A percentile compares a stretch with the other conserved stretches of the same genome.
Evolutionary conservation across 2,329 filamentous ascomycete genomes (phyloP).

Genomic region (Fusarium proliferatum): DNA sequence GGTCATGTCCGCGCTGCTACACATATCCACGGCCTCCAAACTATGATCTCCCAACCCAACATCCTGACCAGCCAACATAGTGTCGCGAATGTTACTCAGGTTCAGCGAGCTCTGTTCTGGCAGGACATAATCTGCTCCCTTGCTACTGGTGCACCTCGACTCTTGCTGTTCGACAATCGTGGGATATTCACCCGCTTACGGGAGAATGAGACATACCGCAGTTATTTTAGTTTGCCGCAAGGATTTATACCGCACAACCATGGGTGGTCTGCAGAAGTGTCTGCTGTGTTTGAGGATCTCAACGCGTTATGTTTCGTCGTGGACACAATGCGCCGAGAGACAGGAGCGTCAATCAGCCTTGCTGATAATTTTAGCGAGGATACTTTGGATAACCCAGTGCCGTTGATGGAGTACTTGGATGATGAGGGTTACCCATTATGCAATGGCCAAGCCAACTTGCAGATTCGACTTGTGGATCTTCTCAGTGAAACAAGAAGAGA

Average conservation of each 20-base stretch:
- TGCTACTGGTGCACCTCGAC: not conserved
- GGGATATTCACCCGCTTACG: not conserved
- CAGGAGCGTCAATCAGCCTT: fast-evolving
- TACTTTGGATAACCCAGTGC: fast-evolving
- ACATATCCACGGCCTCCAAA: conserved; percentile 1
- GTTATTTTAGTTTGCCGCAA: not conserved
- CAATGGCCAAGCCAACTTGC: conserved; percentile 8
- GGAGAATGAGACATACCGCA: not conserved
- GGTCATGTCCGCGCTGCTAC: not conserved
- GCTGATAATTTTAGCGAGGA: fast-evolving
- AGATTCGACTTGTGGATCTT: conserved; percentile 5
- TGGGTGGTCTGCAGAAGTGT: not conserved
- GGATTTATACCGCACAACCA: fast-evolving
- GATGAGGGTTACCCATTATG: not conserved
- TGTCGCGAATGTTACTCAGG: not conserved
- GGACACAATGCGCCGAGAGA: not conserved
- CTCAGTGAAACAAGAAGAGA: not conserved
- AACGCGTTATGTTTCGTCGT: not conserved
- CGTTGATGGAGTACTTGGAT: conserved; percentile 6
- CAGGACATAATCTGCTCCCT: conserved; percentile 13
- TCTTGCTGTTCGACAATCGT: not conserved
- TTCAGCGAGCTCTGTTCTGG: conserved; percentile 8
- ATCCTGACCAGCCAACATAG: not conserved
- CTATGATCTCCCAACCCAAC: not conserved
- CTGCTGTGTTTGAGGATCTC: not conserved